Evolutionary conservation across 2,329 filamentous ascomycete genomes (phyloP), one percentile per base, ranked within the genome.

Genomic region (Fusarium verrucosum): DNA sequence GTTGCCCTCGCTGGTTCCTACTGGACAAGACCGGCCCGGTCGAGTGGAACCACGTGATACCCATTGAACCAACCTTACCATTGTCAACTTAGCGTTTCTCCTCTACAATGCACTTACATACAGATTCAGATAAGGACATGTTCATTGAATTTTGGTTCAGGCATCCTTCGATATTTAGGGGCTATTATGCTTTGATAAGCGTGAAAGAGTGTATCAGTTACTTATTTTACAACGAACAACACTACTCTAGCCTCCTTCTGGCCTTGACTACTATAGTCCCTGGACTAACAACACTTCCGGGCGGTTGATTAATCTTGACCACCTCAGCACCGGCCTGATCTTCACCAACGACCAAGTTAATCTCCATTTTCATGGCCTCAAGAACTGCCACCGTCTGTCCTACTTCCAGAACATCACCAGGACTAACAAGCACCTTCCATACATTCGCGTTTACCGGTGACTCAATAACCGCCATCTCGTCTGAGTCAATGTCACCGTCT

Each of bases 331-430:
- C 44, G 11, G n/a, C 32, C 4, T 47, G 44, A 1, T 47, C 44
- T 14, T 40, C 44, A n/a, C 44, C 32, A 26, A 47, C 44, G n/a
- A 47, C 44, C 5, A 47, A 17, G 7, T 47, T 47, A 1, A 50
- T 50, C 36, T 50, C 46, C 46, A 50, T 50, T 36, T 50, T 50
- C 46, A 50, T 50, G 10, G 46, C 33, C 20, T 50, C 46, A 17
- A 50, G 36, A 14, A 50, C 36, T 10, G 35, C 35, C 14, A 42
- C 14, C 1, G 46, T 50, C 35, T 50, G 46, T 9, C 35, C 46
- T 9, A 5, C 4, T 9, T 42, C 16, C 9, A 50, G 13, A 9
- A 50, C 5, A 23, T 50, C 35, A 3, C 46, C 35, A 4, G 35
- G 46, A 25, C 20, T 32, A 26, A 50, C 46, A 7, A 50, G 23